Base-by-base conservation (phyloP, 2,329 filamentous ascomycete genomes). In the Decorospora gaudefroyi region DNA sequence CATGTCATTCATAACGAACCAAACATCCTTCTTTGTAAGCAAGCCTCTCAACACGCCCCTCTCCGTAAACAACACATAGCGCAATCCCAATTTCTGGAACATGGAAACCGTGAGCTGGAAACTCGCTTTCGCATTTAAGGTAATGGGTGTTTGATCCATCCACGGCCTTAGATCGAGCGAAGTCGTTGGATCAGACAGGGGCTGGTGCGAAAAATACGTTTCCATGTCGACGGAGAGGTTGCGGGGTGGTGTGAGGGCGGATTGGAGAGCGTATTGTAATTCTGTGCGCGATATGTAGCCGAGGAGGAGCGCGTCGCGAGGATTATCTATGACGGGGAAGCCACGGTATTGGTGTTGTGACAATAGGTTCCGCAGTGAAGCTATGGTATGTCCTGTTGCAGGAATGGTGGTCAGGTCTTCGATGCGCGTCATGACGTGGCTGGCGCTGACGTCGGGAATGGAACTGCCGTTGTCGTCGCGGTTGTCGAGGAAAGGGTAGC, bases 141-240 rank as follows among this genome's bases (percentile, higher is more conserved):
- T 97, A 32, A 99, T 87, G 0, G 93, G 93, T 0, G 93, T 99
- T 70, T 96, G 92, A 70, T 99, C 93, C 90, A 99, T 96, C 93
- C 93, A 99, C 2, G 91, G 91, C 6, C 92, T 79, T 8, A 99
- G 79, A 71, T 99, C 93, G 26, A 99, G 82, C 1, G 86, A 90
- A 11, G 83, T 79, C 13, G 80, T 76, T 0, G 88, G 87, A 61
- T 95, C 89, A 1, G 66, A 63, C 23, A 92, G 83, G 2, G 88
- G 85, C 63, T 91, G 87, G 65, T 95, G 88, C 1, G 83, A 80
- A 72, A 99, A 96, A 71, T 87, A 90, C 29, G 86, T 86, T 65
- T 92, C 87, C 0, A 90, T 87, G 48, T 87, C 84, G 1, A 79
- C 77, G 0, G 85, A 77, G 1, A 95, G 76, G 34, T 77, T 78